Percentiles rank a stretch among this genome's conserved stretches.
Conservation (phyloP, 2,329 filamentous ascomycete species). For the Alternaria burnsii region DNA sequence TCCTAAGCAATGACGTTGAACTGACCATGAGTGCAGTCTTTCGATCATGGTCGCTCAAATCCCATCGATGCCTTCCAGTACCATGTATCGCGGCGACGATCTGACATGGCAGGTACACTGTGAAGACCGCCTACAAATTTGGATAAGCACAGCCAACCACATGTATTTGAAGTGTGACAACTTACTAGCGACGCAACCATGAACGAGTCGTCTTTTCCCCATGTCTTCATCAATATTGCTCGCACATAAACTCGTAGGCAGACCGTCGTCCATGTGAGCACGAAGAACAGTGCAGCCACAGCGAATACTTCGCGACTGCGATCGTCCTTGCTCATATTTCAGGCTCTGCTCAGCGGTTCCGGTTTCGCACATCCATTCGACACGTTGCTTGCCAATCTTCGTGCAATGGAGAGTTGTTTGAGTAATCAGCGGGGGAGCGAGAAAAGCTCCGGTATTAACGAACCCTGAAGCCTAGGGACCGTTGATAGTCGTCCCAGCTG, state of each 20-base stretch:
- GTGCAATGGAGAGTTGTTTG: background rate
- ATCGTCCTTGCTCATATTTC: slow-evolving; percentile 20
- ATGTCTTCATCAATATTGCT: slow-evolving; percentile 47
- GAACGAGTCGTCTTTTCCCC: slow-evolving; percentile 53
- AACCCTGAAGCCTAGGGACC: background rate
- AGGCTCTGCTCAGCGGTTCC: background rate
- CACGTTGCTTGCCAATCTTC: background rate
- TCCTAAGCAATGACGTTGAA: background rate
- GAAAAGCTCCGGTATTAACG: background rate
- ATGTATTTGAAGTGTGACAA: background rate
- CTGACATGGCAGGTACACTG: slow-evolving; percentile 52
- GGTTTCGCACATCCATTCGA: background rate
- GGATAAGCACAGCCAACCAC: background rate
- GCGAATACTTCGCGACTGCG: slow-evolving; percentile 35
- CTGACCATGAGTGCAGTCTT: slow-evolving; percentile 42
- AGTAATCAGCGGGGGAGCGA: background rate
- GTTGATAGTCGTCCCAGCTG: slow-evolving; percentile 1
- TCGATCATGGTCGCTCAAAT: slow-evolving; percentile 43
- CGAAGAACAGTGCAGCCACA: slow-evolving; percentile 50
- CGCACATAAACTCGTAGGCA: slow-evolving; percentile 51
- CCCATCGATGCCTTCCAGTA: slow-evolving; percentile 49
- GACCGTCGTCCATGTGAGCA: slow-evolving; percentile 51
- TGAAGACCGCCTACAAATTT: slow-evolving; percentile 46
- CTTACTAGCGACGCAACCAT: slow-evolving; percentile 51
- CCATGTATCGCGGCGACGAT: slow-evolving; percentile 52